Evolutionary conservation across 2,329 filamentous ascomycete genomes (phyloP), one percentile per base, ranked within the genome.

Genomic region (Talaromyces sp.): DNA sequence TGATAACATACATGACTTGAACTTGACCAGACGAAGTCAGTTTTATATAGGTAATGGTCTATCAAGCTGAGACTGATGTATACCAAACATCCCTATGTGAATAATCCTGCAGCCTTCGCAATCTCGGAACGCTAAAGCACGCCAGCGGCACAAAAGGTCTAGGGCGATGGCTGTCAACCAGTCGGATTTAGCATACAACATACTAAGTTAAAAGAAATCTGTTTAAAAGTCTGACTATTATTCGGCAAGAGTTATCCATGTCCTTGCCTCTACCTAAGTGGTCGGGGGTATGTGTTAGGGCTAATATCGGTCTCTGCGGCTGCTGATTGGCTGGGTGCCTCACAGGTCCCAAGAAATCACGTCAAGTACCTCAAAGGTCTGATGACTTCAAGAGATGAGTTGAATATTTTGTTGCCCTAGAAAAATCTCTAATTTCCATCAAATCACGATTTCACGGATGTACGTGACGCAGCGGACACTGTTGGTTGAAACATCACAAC

Each of bases 91-190:
- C 7, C 27, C 27, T 31, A 7, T 31, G 27, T 31, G 7, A 31
- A 31, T 31, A 54, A 54, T 54, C 17, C 50, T 54, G 50, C 31
- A 54, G 50, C 50, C 50, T 54, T 54, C 50, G 50, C 50, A 54
- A 54, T 11, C 50, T 54, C 50, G 50, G 27, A 54, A 54, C 49
- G 49, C 25, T 33, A 33, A 8, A 52, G 9, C 45, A 11, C 11
- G 45, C 22, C 45, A 25, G 27, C 4, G 22, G 6, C n/a, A 49
- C 45, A 49, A 25, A 49, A n/a, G 43, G 19, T 3, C 8, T 45
- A 45, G n/a, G 41, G 41, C 41, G 41, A 25, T 47, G 6, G 11
- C 45, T 15, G 6, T 25, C 45, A 6, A 25, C 45, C 45, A 49
- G 22, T 49, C 2, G 13, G n/a, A 47, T 45, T 45, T 19, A 4